Percentiles rank a stretch among this genome's conserved stretches.
phyloP scores from a whole-genome alignment of 2,329 filamentous ascomycete species.

The Coniochaeta sp. region DNA sequence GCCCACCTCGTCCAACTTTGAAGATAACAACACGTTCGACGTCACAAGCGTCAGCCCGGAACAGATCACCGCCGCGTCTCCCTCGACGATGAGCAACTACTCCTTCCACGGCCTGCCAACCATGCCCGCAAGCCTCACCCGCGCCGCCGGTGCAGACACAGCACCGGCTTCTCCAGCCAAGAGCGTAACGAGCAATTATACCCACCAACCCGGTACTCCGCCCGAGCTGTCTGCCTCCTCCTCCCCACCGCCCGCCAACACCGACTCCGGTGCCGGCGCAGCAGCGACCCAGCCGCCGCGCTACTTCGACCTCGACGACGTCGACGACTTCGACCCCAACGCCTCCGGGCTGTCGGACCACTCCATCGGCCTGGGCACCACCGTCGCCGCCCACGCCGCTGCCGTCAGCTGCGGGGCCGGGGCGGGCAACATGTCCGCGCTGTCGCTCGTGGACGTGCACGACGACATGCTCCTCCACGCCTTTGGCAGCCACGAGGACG shows the following conservation, averaged over 20 bases:
- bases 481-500: constrained; percentile 32
- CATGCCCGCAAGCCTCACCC: constrained; percentile 8
- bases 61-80: constrained; percentile 25
- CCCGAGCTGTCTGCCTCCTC: constrained; percentile 55
- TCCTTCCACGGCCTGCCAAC: constrained; percentile 13
- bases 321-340: constrained; percentile 26
- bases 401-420: constrained; percentile 4
- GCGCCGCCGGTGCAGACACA: constrained; percentile 6
- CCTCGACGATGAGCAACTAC: constrained; percentile 36
- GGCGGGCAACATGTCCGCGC: constrained; percentile 19
- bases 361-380: constrained; percentile 19
- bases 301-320: constrained; percentile 31
- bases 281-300: constrained; percentile 14
- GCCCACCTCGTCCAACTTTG: constrained; percentile 13
- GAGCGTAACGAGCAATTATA: constrained; percentile 43
- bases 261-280: too few relatives aligned
- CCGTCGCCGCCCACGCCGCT: constrained; percentile 19
- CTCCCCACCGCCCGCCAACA: constrained; percentile 43
- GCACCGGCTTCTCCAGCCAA: constrained; percentile 36
- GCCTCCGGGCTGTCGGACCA: constrained; percentile 20
- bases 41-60: constrained; percentile 11
- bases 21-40: not conserved
- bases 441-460: constrained; percentile 21
- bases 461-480: constrained; percentile 37
- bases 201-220: constrained; percentile 33